Base-by-base conservation (phyloP, 148 eudicot genomes). In the Polygonum aviculare region DNA sequence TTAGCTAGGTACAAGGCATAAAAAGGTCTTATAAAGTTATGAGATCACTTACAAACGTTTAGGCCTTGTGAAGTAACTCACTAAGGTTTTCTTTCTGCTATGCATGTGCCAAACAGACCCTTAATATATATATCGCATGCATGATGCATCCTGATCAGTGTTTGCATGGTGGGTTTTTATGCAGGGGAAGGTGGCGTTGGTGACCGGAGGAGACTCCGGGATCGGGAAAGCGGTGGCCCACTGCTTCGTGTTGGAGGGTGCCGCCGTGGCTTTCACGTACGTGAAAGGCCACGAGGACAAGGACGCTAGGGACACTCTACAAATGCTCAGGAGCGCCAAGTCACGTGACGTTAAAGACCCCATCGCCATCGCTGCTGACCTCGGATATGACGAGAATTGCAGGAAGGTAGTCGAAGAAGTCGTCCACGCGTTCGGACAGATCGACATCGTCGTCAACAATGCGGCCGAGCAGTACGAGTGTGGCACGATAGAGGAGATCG, bases 151-250 rank as follows among this genome's bases (percentile, higher is more conserved):
- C 15, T 48, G 50, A 48, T 48, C 1, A 48, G 50, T 48, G 50
- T 48, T 48, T 48, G 50, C 50, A 48, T 48, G 50, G 11, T 48
- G 50, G 50, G 2, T 6, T 12, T 10, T 12, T 10, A 48, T 19
- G 38, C 87, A 95, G 97, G 97, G 97, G 6, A 94, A 87, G 82
- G 92, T 89, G 69, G 97, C 97, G 1, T 73, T 95, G 49, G 96
- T 95, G 79, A 87, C 96, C 12, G 96, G 98, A 1, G 98, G 98
- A 4, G 98, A 94, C 79, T 94, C 96, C 0, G 98, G 98, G 15
- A 94, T 94, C 73, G 97, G 98, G 2, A 81, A 89, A 77, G 95
- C 97, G 5, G 96, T 90, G 19, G 83, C 90, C 72, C 83, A 85
- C 74, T 82, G 81, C 83, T 94, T 92, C 36, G 88, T 88, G 0